A percentile compares a stretch with the other conserved stretches of the same genome.
These are phyloP conservation scores for Penicillium decumbens DNA, from an alignment of 2,329 filamentous ascomycete genomes.

Conservation along the genomic window DNA sequence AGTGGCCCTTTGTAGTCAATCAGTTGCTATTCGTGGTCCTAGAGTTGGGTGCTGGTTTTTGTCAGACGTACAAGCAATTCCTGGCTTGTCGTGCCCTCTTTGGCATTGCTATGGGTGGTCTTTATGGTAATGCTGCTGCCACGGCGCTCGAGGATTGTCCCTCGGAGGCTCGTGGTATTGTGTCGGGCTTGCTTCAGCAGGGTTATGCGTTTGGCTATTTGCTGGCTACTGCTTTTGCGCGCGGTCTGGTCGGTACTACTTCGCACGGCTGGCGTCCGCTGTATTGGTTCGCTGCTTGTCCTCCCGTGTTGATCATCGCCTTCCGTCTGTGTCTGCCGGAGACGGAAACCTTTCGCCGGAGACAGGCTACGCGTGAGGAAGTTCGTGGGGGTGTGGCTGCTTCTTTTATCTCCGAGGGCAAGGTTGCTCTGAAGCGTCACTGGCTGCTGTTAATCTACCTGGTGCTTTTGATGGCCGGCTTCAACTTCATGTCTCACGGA, in stretches of 20 bases:
- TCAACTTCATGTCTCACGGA: slow-evolving; percentile 87
- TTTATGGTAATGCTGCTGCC: slow-evolving; percentile 59
- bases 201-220: slow-evolving; percentile 62
- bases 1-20: slow-evolving; percentile 59
- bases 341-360: slow-evolving; percentile 66
- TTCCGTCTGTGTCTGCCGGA: slow-evolving; percentile 75
- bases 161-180: slow-evolving; percentile 53
- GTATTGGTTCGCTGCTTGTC: slow-evolving; percentile 83
- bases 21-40: slow-evolving; percentile 58
- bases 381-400: slow-evolving; percentile 55
- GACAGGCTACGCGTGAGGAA: slow-evolving; percentile 59
- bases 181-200: slow-evolving; percentile 60
- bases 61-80: slow-evolving; percentile 55
- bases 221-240: slow-evolving; percentile 54
- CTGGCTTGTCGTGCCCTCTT: slow-evolving; percentile 57
- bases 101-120: slow-evolving; percentile 61
- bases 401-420: slow-evolving; percentile 71
- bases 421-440: slow-evolving; percentile 70
- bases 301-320: slow-evolving; percentile 73
- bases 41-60: slow-evolving; percentile 58
- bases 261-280: slow-evolving; percentile 75
- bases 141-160: slow-evolving; percentile 62
- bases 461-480: slow-evolving; percentile 81
- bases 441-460: slow-evolving; percentile 78
- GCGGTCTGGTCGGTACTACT: slow-evolving; percentile 60